Percentiles rank a stretch among this genome's conserved stretches.
Conservation (phyloP, 495 filamentous ascomycete species). For the Cercophora samala region DNA sequence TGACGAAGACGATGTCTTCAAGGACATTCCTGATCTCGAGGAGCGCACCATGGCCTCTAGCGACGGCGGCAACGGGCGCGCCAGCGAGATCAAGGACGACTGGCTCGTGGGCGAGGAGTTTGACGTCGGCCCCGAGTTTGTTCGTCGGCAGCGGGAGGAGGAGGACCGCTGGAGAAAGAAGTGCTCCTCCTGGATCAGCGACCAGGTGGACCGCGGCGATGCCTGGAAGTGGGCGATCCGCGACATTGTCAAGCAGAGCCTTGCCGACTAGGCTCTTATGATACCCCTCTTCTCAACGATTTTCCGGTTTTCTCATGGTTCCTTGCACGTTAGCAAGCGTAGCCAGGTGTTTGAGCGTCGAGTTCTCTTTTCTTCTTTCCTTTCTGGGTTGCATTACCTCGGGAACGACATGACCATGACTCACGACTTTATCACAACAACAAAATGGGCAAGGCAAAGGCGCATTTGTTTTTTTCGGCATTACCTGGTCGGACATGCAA, state of each 20-base stretch:
- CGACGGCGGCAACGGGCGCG: slow-evolving; percentile 36
- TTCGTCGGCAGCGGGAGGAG: slow-evolving; percentile 81
- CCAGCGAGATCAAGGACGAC: slow-evolving; percentile 63
- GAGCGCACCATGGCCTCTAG: slow-evolving; percentile 44
- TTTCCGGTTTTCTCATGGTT: not conserved
- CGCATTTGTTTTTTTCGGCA: slow-evolving; percentile 1
- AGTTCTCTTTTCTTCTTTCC: no score
- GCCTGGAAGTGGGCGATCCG: slow-evolving; percentile 50
- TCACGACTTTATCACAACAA: not conserved
- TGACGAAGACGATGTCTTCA: slow-evolving; percentile 56
- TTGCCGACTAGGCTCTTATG: slow-evolving; percentile 16
- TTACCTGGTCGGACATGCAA: slow-evolving; percentile 4
- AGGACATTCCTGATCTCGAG: slow-evolving; percentile 55
- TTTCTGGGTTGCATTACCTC: not conserved
- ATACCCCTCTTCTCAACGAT: not conserved
- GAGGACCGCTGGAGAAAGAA: slow-evolving; percentile 86
- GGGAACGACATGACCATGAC: not conserved
- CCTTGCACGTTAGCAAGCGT: not conserved
- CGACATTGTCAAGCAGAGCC: slow-evolving; percentile 41
- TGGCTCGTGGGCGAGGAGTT: slow-evolving; percentile 93
- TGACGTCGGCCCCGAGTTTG: slow-evolving; percentile 93
- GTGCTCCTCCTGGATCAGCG: slow-evolving; percentile 69
- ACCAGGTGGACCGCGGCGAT: slow-evolving; percentile 38
- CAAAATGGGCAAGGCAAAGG: not conserved
- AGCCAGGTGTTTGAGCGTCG: not conserved